Evolutionary conservation across 106 monocot genomes (phyloP), one percentile per base, ranked within the genome.

Genomic region (Cymbidium sinense): DNA sequence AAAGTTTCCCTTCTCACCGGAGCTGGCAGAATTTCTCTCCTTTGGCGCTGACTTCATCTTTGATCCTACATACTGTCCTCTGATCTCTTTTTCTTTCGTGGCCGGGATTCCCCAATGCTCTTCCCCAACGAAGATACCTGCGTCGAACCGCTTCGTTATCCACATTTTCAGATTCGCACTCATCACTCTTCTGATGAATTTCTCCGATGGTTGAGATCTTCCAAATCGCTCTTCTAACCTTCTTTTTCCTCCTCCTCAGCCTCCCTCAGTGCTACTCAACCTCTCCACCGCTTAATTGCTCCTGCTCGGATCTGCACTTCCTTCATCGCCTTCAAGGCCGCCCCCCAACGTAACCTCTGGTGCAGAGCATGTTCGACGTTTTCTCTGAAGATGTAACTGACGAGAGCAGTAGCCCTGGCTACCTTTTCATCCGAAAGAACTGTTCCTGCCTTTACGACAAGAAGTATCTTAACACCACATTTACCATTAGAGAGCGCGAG

Each of bases 321-420:
- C 81, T 99, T 94, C 86, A 30, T 99, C 64, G 88, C 98, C 77
- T 81, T 92, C 84, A 81, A 74, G 35, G 30, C 79, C 20, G 35
- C 43, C 64, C 82, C 82, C 83, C 19, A 67, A 17, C 82, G 58
- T 31, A 17, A 74, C 85, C 90, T 55, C 65, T 64, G 15, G 58
- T 96, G 82, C 90, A 84, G 78, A 86, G 86, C 83, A 88, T 99
- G 90, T 99, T 99, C 83, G 98, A 99, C 70, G 87, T 85, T 36
- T 50, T 80, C 67, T 50, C 85, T 23, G 43, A 73, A 15, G 94
- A 94, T 84, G n/a, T 99, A 80, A 87, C 90, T 74, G 96, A 98
- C 86, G 81, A 76, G 47, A 70, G 55, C 74, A 34, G 78, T 78
- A 76, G 71, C 78, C 89, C 93, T 0, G 77, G 64, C 31, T 87